A percentile compares a stretch with the other conserved stretches of the same genome.
phyloP scores from a whole-genome alignment of 148 eudicot genomes.

The Fagopyrum homotropicum region DNA sequence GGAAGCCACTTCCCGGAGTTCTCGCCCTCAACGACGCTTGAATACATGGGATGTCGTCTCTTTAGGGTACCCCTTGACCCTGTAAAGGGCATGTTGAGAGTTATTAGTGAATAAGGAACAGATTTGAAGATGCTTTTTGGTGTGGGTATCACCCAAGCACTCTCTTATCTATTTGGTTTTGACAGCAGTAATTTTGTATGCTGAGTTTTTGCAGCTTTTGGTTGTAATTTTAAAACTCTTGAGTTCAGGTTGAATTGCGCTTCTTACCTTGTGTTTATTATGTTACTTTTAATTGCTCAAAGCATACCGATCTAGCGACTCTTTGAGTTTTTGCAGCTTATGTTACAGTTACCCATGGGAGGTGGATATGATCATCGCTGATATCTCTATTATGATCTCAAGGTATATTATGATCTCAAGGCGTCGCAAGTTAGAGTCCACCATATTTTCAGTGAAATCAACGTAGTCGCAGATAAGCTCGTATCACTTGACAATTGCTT shows the following conservation, averaged over 20 bases:
- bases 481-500: too few species aligned
- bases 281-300: too few species aligned
- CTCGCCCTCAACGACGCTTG: conserved; percentile 72
- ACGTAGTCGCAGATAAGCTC: too few species aligned
- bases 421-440: too few species aligned
- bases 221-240: background rate
- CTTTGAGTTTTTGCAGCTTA: too few species aligned
- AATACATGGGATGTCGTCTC: background rate
- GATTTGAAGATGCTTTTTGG: background rate
- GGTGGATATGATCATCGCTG: too few species aligned
- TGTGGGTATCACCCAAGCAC: conserved; percentile 6
- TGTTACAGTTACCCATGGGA: too few species aligned
- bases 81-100: conserved; percentile 1
- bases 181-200: conserved; percentile 7
- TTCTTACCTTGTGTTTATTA: background rate
- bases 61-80: conserved; percentile 7
- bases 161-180: background rate
- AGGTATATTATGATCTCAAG: too few species aligned
- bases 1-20: conserved; percentile 80
- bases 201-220: conserved; percentile 11
- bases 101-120: background rate
- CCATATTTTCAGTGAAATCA: too few species aligned
- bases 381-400: too few species aligned
- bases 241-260: background rate
- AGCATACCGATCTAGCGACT: too few species aligned